Percentiles rank a stretch among this genome's conserved stretches.
phyloP scores from a whole-genome alignment of 208 protist genomes.

The Acanthamoeba rhysodes region DNA sequence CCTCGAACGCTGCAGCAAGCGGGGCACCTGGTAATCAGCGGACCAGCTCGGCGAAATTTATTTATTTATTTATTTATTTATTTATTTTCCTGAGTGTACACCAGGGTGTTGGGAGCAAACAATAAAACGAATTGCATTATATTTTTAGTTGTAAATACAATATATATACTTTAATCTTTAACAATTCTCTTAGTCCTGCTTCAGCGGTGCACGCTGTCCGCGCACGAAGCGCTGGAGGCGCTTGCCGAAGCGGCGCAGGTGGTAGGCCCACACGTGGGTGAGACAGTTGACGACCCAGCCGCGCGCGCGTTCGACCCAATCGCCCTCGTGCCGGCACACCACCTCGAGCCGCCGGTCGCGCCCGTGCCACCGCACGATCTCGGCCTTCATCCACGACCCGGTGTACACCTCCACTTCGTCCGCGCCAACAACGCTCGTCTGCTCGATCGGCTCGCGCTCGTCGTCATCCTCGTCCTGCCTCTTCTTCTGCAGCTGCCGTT shows the following conservation, averaged over 20 bases:
- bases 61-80: background rate
- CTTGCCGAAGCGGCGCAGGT: constrained; percentile 10
- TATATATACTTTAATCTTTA: no score
- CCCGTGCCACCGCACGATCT: background rate
- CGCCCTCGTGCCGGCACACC: background rate
- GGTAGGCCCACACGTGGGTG: background rate
- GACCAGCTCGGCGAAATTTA: background rate
- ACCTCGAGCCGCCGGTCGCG: constrained; percentile 1
- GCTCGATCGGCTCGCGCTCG: background rate
- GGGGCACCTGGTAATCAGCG: background rate
- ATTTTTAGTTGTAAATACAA: background rate
- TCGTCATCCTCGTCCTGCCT: background rate
- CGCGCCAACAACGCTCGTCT: background rate
- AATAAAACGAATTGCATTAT: no score
- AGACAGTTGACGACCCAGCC: background rate
- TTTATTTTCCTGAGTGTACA: no score
- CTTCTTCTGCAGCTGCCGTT: background rate
- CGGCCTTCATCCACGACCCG: background rate
- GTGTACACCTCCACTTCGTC: background rate
- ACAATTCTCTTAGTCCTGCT: no score
- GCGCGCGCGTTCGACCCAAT: background rate
- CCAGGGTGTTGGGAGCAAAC: no score
- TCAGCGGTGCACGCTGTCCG: background rate
- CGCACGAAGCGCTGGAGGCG: background rate
- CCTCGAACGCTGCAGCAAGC: background rate